phyloP scores from a whole-genome alignment of 805 yeast genomes.

The Myxozyma kluyveri region DNA sequence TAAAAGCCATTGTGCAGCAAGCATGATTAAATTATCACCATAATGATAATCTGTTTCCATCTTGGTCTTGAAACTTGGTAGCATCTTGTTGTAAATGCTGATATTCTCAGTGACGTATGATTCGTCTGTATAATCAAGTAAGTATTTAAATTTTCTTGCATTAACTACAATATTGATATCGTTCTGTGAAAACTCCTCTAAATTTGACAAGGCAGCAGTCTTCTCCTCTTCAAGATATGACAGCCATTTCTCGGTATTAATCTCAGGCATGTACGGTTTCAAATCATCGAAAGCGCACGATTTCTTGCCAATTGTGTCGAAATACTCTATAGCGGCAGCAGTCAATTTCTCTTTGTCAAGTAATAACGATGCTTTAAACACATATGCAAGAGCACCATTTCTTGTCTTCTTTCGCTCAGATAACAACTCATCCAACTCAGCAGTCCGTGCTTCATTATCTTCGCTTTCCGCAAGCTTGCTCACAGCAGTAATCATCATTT shows the following conservation, averaged over 20 bases:
- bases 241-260: slow-evolving; percentile 34
- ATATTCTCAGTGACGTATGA: slow-evolving; percentile 39
- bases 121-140: slow-evolving; percentile 30
- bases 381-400: slow-evolving; percentile 54
- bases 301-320: slow-evolving; percentile 51
- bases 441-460: slow-evolving; percentile 36
- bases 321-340: slow-evolving; percentile 41
- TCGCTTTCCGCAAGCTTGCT: slow-evolving; percentile 33
- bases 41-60: slow-evolving; percentile 66
- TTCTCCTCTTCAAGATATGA: slow-evolving; percentile 18
- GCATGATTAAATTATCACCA: slow-evolving; percentile 63
- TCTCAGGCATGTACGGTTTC: slow-evolving; percentile 36
- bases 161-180: slow-evolving; percentile 40
- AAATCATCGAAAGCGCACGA: slow-evolving; percentile 67
- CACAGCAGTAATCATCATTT: slow-evolving; percentile 50
- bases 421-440: slow-evolving; percentile 40
- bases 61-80: slow-evolving; percentile 42
- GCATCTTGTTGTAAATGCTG: slow-evolving; percentile 43
- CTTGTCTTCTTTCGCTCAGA: slow-evolving; percentile 43
- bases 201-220: not conserved
- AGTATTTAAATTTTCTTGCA: slow-evolving; percentile 49
- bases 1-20: slow-evolving; percentile 45
- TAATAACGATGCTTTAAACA: slow-evolving; percentile 45
- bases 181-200: not conserved
- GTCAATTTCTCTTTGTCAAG: slow-evolving; percentile 4